These are phyloP conservation scores for Isabelozyma rhagii DNA, from an alignment of 805 yeast species.

Conservation along the genomic window DNA sequence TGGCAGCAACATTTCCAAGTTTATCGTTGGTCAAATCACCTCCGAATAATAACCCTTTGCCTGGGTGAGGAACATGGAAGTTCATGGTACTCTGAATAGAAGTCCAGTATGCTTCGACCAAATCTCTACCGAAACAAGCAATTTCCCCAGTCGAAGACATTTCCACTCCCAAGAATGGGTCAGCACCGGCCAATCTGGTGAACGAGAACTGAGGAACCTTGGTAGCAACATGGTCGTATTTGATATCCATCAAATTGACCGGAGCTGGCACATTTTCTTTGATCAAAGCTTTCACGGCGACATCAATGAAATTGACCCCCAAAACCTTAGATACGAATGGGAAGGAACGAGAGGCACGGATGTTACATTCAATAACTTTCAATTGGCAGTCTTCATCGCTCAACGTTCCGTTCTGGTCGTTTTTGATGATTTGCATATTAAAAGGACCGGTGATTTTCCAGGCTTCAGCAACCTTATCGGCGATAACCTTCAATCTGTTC, in stretches of 20 bases:
- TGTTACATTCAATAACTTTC: slow-evolving; percentile 97
- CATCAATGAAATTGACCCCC: slow-evolving; percentile 91
- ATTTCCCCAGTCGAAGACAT: slow-evolving; percentile 99
- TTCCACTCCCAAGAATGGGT: slow-evolving; percentile 96
- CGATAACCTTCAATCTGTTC: slow-evolving; percentile 76
- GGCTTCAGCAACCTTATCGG: slow-evolving; percentile 90
- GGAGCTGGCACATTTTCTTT: slow-evolving; percentile 75
- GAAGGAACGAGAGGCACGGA: slow-evolving; percentile 98
- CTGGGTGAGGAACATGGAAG: slow-evolving; percentile 90
- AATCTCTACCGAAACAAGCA: slow-evolving; percentile 89
- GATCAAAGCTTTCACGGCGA: slow-evolving; percentile 85
- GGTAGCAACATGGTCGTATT: slow-evolving; percentile 84
- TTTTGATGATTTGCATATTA: slow-evolving; percentile 95
- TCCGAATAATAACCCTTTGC: slow-evolving; percentile 86
- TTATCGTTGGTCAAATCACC: slow-evolving; percentile 78
- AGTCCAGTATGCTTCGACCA: slow-evolving; percentile 95
- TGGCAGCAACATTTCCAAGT: slow-evolving; percentile 70
- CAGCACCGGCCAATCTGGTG: slow-evolving; percentile 96
- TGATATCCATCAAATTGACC: slow-evolving; percentile 72
- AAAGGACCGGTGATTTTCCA: slow-evolving; percentile 97
- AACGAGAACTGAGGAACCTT: slow-evolving; percentile 98
- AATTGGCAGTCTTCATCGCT: slow-evolving; percentile 55
- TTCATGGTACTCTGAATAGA: slow-evolving; percentile 96
- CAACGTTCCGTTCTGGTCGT: slow-evolving; percentile 57
- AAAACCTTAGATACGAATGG: slow-evolving; percentile 97